These are phyloP conservation scores for Striga hermonthica DNA, from an alignment of 305 asterid species.

Conservation along the genomic window DNA sequence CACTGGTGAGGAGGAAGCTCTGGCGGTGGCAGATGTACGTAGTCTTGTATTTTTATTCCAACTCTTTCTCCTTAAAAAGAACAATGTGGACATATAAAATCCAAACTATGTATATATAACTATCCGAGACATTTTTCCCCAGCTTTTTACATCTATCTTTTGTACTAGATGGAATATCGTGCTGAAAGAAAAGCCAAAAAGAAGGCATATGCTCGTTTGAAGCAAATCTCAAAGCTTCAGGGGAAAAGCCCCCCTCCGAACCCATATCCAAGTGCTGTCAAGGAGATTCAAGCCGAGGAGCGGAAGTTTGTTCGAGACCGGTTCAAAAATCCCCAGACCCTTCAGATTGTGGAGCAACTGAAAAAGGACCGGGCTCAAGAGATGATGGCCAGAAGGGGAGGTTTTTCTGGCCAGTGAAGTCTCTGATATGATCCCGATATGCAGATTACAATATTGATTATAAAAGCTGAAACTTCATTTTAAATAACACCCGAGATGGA, in stretches of 20 bases:
- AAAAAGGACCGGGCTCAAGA: constrained; percentile 45
- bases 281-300: constrained; percentile 46
- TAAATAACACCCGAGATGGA: neutral
- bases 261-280: constrained; percentile 53
- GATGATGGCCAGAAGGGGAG: constrained; percentile 46
- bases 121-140: neutral
- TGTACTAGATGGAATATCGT: constrained; percentile 70
- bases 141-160: constrained; percentile 15
- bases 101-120: neutral
- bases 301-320: constrained; percentile 46
- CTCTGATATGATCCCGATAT: neutral
- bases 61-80: neutral
- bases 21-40: constrained; percentile 75
- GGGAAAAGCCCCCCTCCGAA: constrained; percentile 40
- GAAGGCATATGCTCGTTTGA: constrained; percentile 65
- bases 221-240: constrained; percentile 32
- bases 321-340: neutral
- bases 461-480: neutral
- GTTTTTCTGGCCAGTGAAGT: constrained; percentile 35
- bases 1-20: constrained; percentile 57
- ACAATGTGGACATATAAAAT: constrained; percentile 13
- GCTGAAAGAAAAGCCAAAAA: constrained; percentile 56
- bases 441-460: neutral
- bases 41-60: constrained; percentile 7
- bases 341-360: constrained; percentile 39